Conservation (phyloP, 176 grass and related monocot species). For the Pharus latifolius region DNA sequence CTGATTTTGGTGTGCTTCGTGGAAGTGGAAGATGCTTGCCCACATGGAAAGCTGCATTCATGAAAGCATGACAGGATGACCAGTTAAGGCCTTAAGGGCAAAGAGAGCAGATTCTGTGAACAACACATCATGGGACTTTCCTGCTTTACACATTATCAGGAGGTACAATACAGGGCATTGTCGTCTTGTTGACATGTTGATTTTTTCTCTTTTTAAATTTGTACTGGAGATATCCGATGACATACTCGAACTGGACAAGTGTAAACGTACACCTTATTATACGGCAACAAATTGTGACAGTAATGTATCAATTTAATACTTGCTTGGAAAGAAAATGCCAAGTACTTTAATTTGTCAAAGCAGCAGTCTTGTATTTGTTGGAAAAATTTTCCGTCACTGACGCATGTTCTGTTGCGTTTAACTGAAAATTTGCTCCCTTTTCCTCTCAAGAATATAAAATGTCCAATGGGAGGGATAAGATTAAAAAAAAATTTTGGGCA, state of each 20-base stretch:
- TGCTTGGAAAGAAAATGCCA: too few species aligned
- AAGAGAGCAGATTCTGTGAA: constrained; percentile 11
- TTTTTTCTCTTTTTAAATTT: not conserved
- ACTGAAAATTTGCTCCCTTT: too few species aligned
- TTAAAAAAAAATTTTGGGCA: too few species aligned
- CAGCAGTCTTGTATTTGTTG: too few species aligned
- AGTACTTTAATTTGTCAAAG: too few species aligned
- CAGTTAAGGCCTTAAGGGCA: constrained; percentile 4
- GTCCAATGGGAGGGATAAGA: too few species aligned
- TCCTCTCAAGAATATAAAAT: too few species aligned
- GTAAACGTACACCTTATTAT: constrained; percentile 8
- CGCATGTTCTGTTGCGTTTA: too few species aligned
- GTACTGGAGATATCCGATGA: not conserved
- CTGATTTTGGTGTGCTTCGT: constrained; percentile 14
- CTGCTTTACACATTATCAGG: not conserved
- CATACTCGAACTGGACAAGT: not conserved
- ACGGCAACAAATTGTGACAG: not conserved
- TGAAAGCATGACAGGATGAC: constrained; percentile 13
- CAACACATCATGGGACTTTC: constrained; percentile 4
- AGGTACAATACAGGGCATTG: not conserved
- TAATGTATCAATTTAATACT: not conserved
- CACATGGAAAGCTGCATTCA: constrained; percentile 18
- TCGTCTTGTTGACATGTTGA: constrained; percentile 14
- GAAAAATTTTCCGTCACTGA: too few species aligned
- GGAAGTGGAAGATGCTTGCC: constrained; percentile 2